Conservation (phyloP, 2,329 filamentous ascomycete species). For the Alternaria dauci region DNA sequence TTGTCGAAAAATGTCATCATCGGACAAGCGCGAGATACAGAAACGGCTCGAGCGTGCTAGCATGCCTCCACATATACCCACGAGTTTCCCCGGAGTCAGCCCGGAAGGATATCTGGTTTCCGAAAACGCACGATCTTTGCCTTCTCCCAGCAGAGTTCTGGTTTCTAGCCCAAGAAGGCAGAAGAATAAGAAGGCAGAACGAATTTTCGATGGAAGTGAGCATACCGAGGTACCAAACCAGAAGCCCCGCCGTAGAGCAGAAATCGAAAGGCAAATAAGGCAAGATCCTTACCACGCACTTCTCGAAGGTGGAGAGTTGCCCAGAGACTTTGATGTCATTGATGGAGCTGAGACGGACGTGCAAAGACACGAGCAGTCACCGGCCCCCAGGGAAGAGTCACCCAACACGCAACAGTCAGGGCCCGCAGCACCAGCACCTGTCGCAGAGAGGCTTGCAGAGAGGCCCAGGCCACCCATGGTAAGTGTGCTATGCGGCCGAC, state of each 20-base stretch:
- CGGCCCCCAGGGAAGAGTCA: neutral
- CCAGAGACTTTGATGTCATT: neutral
- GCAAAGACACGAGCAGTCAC: neutral
- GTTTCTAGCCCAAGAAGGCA: neutral
- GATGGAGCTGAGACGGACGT: neutral
- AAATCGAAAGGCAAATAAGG: neutral
- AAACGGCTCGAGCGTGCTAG: neutral
- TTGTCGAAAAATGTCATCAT: neutral
- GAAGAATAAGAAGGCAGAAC: neutral
- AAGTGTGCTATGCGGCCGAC: neutral
- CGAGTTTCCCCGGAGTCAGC: neutral
- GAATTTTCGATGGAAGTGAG: neutral
- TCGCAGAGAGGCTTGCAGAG: neutral
- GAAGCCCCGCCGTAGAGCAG: neutral
- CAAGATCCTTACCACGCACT: neutral
- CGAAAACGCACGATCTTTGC: neutral
- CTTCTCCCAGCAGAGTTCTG: neutral
- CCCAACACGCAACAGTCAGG: neutral
- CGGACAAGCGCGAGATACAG: neutral
- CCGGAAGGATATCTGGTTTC: neutral
- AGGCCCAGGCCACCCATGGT: neutral
- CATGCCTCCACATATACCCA: neutral
- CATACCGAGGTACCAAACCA: neutral
- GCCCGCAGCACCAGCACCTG: neutral
- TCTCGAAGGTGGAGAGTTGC: neutral